A percentile compares a stretch with the other conserved stretches of the same genome.
These are phyloP conservation scores for Vaccinium corymbosum DNA, from an alignment of 148 eudicot species.

Conservation along the genomic window DNA sequence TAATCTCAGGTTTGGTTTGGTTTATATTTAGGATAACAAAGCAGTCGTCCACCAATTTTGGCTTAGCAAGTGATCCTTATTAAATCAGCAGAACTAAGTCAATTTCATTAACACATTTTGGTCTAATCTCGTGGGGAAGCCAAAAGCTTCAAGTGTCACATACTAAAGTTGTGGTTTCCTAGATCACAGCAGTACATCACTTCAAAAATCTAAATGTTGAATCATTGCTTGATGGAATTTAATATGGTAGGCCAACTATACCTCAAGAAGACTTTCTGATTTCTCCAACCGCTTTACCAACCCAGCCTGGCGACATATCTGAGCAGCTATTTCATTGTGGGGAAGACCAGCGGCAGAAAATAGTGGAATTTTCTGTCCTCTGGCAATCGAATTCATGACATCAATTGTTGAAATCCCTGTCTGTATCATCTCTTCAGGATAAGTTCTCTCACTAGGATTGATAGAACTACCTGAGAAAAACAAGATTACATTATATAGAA, in stretches of 20 bases:
- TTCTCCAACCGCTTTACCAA: slow-evolving; percentile 95
- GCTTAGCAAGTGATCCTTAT: neutral
- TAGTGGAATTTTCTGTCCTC: slow-evolving; percentile 98
- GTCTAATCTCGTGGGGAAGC: neutral
- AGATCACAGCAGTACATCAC: neutral
- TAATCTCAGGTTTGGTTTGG: too few species aligned
- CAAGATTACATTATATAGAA: neutral
- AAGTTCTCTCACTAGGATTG: slow-evolving; percentile 98
- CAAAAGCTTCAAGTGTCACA: neutral
- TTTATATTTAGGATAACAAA: neutral
- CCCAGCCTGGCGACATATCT: slow-evolving; percentile 98
- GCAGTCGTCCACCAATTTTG: neutral
- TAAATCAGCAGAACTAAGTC: neutral
- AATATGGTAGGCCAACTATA: slow-evolving; percentile 25
- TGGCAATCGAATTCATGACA: slow-evolving; percentile 99
- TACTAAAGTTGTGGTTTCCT: neutral
- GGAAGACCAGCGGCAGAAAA: slow-evolving; percentile 99
- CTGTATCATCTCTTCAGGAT: slow-evolving; percentile 99
- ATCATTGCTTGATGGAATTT: neutral
- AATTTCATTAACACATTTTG: neutral
- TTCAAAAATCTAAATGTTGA: neutral
- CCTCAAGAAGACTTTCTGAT: slow-evolving; percentile 75
- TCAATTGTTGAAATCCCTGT: slow-evolving; percentile 98
- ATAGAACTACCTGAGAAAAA: slow-evolving; percentile 83
- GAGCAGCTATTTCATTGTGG: slow-evolving; percentile 99